Evolutionary conservation across 225 moss, liverwort and hornwort species (phyloP), one percentile per base, ranked within the genome.

Genomic region (Ulota crispa): DNA sequence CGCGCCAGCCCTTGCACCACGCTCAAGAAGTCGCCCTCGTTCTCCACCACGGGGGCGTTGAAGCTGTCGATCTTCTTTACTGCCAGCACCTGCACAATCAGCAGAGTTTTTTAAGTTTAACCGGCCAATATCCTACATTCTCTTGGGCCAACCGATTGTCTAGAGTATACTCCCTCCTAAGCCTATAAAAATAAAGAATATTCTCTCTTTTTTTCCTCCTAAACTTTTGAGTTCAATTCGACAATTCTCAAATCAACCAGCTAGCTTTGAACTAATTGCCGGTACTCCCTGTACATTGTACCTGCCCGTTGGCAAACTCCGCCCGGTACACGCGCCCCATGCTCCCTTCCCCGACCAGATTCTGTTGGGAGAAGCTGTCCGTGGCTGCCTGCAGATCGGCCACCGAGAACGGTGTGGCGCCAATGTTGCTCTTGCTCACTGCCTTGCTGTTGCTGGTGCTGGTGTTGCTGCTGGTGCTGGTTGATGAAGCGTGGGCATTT

Each of bases 361-460:
- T 82, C 16, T 88, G 91, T 55, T 87, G 91, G 11, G 92, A 88
- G 55, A 94, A 94, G 43, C 91, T 91, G 80, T 90, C 55, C 4
- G 94, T 94, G 81, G 94, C 93, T 26, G 80, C 69, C 57, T 94
- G 93, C 42, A 94, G 86, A 77, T 93, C 94, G 14, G 91, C 94
- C 61, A 94, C 90, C 0, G 94, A 89, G 18, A 90, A 94, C 0
- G 88, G 80, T 3, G 93, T 93, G 21, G 89, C 88, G 0, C 83
- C 34, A 2, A 93, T 93, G 68, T 34, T 72, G 83, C 82, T 85
- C 75, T 81, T 86, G 78, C 52, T 66, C 70, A 87, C 85, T 1
- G 34, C 23, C 73, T 91, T 85, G 59, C 77, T 85, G 9, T 18
- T 50, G 50, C 12, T 45, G 45, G 14, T 45, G 3, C 45, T 45